These are phyloP conservation scores for Penicillium oxalicum DNA, from an alignment of 2,329 filamentous ascomycete genomes.

Conservation along the genomic window DNA sequence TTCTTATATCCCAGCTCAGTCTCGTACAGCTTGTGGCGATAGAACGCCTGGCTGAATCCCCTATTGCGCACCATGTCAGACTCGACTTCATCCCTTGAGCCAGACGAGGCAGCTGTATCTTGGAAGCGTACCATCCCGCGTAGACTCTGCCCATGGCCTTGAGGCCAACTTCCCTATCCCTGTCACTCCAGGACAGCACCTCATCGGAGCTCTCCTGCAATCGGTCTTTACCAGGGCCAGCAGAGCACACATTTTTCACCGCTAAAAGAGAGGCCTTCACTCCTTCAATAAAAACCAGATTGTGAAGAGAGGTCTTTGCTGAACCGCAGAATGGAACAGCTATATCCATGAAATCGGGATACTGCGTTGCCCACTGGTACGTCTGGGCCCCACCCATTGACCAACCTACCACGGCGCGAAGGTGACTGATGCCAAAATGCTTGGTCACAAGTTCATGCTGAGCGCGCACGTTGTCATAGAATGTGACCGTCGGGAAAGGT, in stretches of 20 bases:
- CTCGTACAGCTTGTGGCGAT: conserved; percentile 64
- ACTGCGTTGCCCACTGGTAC: conserved; percentile 59
- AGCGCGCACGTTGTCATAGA: conserved; percentile 65
- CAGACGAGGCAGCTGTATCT: background rate
- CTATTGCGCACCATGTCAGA: conserved; percentile 25
- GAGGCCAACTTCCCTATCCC: conserved; percentile 52
- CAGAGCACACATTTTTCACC: conserved; percentile 50
- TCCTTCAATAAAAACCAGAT: conserved; percentile 62
- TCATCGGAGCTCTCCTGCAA: conserved; percentile 34
- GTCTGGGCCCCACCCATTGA: conserved; percentile 65
- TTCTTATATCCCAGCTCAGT: conserved; percentile 58
- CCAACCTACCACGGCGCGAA: conserved; percentile 61
- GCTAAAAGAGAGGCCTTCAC: conserved; percentile 57
- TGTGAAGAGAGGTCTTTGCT: conserved; percentile 60
- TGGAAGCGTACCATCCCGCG: conserved; percentile 55
- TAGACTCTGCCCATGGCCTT: conserved; percentile 71
- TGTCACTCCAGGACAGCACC: conserved; percentile 46
- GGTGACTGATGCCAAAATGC: conserved; percentile 54
- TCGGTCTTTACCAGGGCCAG: conserved; percentile 46
- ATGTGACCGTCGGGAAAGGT: conserved; percentile 57
- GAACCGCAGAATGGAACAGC: conserved; percentile 61
- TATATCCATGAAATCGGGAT: conserved; percentile 60
- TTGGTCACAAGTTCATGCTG: conserved; percentile 62
- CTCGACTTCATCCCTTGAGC: background rate
- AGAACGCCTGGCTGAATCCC: conserved; percentile 76